phyloP scores from a whole-genome alignment of 306 rosid species.

The Oemleria cerasiformis region DNA sequence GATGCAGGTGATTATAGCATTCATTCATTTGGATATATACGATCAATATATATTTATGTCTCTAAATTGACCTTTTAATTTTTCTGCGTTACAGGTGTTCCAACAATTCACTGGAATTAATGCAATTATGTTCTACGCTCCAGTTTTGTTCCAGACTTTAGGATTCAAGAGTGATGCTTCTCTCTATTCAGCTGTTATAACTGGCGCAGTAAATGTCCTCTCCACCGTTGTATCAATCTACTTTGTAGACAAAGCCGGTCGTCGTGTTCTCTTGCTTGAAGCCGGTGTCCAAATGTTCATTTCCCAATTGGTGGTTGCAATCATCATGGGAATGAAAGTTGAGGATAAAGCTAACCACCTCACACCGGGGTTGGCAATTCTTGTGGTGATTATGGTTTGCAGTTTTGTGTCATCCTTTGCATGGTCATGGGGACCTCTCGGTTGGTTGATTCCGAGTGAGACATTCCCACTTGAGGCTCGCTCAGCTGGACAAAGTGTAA shows the following conservation, averaged over 20 bases:
- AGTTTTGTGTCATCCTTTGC: slow-evolving; percentile 43
- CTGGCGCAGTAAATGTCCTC: slow-evolving; percentile 56
- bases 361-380: slow-evolving; percentile 28
- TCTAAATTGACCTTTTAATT: no score
- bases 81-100: slow-evolving; percentile 35
- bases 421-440: slow-evolving; percentile 9
- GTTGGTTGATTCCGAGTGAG: slow-evolving; percentile 3
- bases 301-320: slow-evolving; percentile 46
- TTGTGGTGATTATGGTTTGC: slow-evolving; percentile 63
- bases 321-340: slow-evolving; percentile 44
- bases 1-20: slow-evolving; percentile 10
- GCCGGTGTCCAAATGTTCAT: slow-evolving; percentile 65
- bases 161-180: slow-evolving; percentile 50
- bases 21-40: no score
- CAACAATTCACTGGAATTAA: slow-evolving; percentile 72
- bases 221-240: slow-evolving; percentile 53
- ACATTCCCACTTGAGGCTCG: not conserved
- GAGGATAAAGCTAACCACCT: slow-evolving; percentile 31
- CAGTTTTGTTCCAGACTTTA: slow-evolving; percentile 53
- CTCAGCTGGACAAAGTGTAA: not conserved
- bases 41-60: no score
- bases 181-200: slow-evolving; percentile 58
- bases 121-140: slow-evolving; percentile 73
- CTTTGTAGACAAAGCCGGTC: slow-evolving; percentile 48
- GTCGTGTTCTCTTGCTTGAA: slow-evolving; percentile 47